Base-by-base conservation (phyloP, 139 green algal species). In the Chlorella sorokiniana region DNA sequence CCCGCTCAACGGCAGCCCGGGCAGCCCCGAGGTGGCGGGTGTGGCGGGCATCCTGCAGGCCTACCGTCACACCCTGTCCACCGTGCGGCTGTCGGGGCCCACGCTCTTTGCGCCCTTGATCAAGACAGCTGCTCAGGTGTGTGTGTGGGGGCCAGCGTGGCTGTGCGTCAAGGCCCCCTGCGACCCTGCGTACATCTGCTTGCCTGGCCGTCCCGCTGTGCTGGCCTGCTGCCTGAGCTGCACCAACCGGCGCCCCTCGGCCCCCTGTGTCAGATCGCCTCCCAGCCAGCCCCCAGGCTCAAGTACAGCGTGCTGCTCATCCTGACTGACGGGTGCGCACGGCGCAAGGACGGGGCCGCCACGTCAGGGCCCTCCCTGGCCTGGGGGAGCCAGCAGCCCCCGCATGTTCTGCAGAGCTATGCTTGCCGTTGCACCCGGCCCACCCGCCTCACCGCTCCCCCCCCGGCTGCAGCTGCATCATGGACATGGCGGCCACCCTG, bases 221-320 rank as follows among this genome's bases (percentile, higher is more conserved):
- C 38, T 27, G 5, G 41, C 54, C 73, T 69, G 73, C 52, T 79
- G 33, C 54, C 73, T 0, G 14, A 37, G 4, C 73, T 69, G 73
- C 54, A 52, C 8, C 54, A 37, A 2, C 3, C 54, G 1, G n/a
- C n/a, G n/a, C n/a, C n/a, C n/a, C 73, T n/a, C n/a, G n/a, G n/a
- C n/a, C n/a, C n/a, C n/a, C n/a, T n/a, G n/a, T n/a, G n/a, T n/a
- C n/a, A n/a, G n/a, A n/a, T n/a, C n/a, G n/a, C n/a, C n/a, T n/a
- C n/a, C n/a, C n/a, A n/a, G n/a, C n/a, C n/a, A n/a, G n/a, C n/a
- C n/a, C n/a, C n/a, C n/a, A n/a, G 33, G 37, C 33, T 29, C n/a
- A 86, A 88, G 59, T 91, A 91, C 76, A 75, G 78, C 38, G 81
- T 81, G 33, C 80, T 91, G 37, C 76, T 91, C 31, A 91, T 91